These are phyloP conservation scores for Geosmithia flava DNA, from an alignment of 2,329 filamentous ascomycete species.

Conservation along the genomic window DNA sequence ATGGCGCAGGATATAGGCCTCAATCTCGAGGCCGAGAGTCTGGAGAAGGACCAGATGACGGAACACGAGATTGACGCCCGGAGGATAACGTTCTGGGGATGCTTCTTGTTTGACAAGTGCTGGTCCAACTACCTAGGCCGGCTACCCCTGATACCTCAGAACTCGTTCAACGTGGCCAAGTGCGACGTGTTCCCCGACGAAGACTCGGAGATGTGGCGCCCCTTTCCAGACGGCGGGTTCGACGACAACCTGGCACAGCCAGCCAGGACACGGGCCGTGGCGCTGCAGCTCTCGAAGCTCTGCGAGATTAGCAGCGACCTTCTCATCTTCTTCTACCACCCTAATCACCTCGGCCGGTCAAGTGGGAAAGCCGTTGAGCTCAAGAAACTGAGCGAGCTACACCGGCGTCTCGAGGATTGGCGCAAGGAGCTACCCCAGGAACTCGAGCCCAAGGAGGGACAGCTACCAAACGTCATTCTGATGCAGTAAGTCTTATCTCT, in stretches of 20 bases:
- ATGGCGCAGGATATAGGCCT: slow-evolving; percentile 94
- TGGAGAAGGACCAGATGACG: slow-evolving; percentile 48
- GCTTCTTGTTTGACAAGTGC: slow-evolving; percentile 96
- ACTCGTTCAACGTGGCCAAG: slow-evolving; percentile 73
- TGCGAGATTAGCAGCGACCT: slow-evolving; percentile 93
- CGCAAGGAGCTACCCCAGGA: slow-evolving; percentile 72
- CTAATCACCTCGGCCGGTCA: slow-evolving; percentile 48
- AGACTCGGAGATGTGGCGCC: slow-evolving; percentile 75
- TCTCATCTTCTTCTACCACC: slow-evolving; percentile 83
- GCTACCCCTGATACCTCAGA: slow-evolving; percentile 71
- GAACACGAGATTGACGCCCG: slow-evolving; percentile 83
- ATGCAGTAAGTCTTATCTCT: slow-evolving; percentile 58
- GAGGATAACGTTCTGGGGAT: slow-evolving; percentile 92
- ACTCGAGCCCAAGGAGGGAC: slow-evolving; percentile 79
- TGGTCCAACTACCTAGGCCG: slow-evolving; percentile 97
- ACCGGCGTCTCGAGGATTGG: slow-evolving; percentile 85
- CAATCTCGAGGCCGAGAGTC: slow-evolving; percentile 66
- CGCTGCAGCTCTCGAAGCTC: slow-evolving; percentile 68
- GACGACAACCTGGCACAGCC: slow-evolving; percentile 64
- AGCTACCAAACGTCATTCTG: slow-evolving; percentile 67
- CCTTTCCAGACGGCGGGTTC: slow-evolving; percentile 76
- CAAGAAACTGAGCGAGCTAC: slow-evolving; percentile 85
- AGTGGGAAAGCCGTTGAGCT: slow-evolving; percentile 72
- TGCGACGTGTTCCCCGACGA: slow-evolving; percentile 85
- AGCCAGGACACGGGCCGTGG: slow-evolving; percentile 69